phyloP scores from a whole-genome alignment of 495 filamentous ascomycete genomes.

The Aspergillus wentii region DNA sequence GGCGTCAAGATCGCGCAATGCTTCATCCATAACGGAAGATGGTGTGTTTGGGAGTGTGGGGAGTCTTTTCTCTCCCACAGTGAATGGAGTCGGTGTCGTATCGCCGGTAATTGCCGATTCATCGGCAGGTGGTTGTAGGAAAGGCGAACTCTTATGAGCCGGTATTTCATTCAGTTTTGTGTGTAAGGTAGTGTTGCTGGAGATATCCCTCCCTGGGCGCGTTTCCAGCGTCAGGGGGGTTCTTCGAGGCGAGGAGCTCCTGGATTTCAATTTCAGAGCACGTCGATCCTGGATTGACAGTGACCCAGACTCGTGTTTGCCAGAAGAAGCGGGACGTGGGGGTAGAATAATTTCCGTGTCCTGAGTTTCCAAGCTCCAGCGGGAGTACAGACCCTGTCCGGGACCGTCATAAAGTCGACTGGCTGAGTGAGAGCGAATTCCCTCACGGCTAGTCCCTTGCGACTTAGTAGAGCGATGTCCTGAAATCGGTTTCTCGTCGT shows the following conservation, averaged over 20 bases:
- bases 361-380: background rate
- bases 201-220: slow-evolving; percentile 8
- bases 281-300: slow-evolving; percentile 34
- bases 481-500: slow-evolving; percentile 4
- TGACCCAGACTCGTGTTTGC: slow-evolving; percentile 3
- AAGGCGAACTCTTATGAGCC: too few relatives aligned
- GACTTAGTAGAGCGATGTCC: too few relatives aligned
- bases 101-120: slow-evolving; percentile 5
- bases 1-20: slow-evolving; percentile 36
- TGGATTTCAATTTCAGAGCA: slow-evolving; percentile 19
- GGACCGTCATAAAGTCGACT: too few relatives aligned
- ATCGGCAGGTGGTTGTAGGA: too few relatives aligned
- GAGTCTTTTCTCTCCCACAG: slow-evolving; percentile 35
- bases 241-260: slow-evolving; percentile 11
- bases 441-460: too few relatives aligned
- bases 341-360: background rate
- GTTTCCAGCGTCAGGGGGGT: slow-evolving; percentile 26
- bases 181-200: slow-evolving; percentile 1
- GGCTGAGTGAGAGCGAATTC: too few relatives aligned
- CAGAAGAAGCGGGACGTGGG: slow-evolving; percentile 6
- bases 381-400: too few relatives aligned
- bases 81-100: slow-evolving; percentile 27
- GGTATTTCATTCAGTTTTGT: too few relatives aligned
- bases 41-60: slow-evolving; percentile 44
- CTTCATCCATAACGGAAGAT: slow-evolving; percentile 46